Evolutionary conservation across 352 stramenopile genomes (phyloP).

Genomic region (Porosira glacialis): DNA sequence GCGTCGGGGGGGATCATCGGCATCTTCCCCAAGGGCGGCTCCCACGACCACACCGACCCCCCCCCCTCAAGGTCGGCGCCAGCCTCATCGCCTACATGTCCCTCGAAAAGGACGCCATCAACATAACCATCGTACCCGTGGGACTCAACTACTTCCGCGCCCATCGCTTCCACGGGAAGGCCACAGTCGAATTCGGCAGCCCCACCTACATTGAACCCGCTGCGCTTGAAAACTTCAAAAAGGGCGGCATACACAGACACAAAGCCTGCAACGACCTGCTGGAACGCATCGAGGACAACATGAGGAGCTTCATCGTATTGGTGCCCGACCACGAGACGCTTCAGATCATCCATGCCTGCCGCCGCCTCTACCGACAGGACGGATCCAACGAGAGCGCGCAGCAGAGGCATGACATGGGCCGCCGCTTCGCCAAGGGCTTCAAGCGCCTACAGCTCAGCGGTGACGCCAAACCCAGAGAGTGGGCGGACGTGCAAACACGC

Average conservation of each 20-base stretch:
- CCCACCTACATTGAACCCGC: constrained; percentile 84
- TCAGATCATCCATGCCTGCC: constrained; percentile 91
- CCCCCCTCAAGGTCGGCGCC: constrained; percentile 96
- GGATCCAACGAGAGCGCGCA: constrained; percentile 31
- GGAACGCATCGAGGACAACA: constrained; percentile 66
- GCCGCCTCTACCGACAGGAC: constrained; percentile 86
- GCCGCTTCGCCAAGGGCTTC: constrained; percentile 77
- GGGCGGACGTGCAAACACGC: constrained; percentile 62
- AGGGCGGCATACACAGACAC: constrained; percentile 57
- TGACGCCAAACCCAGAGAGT: constrained; percentile 65
- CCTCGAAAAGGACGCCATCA: constrained; percentile 94
- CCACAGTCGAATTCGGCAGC: constrained; percentile 93
- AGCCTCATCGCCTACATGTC: constrained; percentile 96
- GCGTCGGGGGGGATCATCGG: constrained; percentile 62
- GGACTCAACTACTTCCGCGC: constrained; percentile 97
- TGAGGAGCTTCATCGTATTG: constrained; percentile 90
- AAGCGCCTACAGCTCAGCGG: constrained; percentile 62
- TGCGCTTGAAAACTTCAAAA: constrained; percentile 65
- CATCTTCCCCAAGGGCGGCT: constrained; percentile 98
- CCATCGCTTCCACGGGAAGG: constrained; percentile 92
- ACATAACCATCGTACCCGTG: constrained; percentile 91
- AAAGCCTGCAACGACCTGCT: constrained; percentile 81
- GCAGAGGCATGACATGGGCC: constrained; percentile 74
- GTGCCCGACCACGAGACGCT: constrained; percentile 95
- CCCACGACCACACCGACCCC: constrained; percentile 92